Evolutionary conservation across 305 asterid genomes (phyloP).

Genomic region (Fraxinus albicans): DNA sequence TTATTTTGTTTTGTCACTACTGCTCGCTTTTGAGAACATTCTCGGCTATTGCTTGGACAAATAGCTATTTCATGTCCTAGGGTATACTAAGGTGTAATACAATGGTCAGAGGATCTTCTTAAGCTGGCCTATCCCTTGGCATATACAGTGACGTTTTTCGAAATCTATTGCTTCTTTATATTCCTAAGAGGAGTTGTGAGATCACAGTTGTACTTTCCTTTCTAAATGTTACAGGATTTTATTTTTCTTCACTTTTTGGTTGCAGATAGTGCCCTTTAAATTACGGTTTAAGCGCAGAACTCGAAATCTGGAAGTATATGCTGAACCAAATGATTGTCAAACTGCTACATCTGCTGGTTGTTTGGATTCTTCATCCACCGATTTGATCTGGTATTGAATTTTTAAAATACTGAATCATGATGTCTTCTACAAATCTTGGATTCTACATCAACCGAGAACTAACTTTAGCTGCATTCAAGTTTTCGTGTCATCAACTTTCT

Average conservation of each 20-base stretch:
- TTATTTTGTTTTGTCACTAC: not conserved
- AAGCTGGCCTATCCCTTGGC: not conserved
- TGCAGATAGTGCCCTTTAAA: constrained; percentile 67
- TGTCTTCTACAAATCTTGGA: not conserved
- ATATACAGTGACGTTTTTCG: not conserved
- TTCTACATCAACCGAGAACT: not conserved
- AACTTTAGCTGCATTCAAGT: not conserved
- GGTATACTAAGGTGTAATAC: not conserved
- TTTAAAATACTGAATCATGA: not conserved
- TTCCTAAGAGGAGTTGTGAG: not conserved
- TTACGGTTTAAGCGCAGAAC: constrained; percentile 65
- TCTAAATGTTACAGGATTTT: not conserved
- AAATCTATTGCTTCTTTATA: not conserved
- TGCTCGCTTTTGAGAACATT: not conserved
- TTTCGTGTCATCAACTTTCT: not conserved
- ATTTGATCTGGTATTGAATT: constrained; percentile 61
- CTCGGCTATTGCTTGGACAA: not conserved
- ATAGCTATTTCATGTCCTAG: not conserved
- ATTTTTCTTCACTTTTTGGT: constrained; percentile 14
- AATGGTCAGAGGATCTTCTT: constrained; percentile 9
- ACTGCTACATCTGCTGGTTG: constrained; percentile 31
- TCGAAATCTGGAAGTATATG: constrained; percentile 31
- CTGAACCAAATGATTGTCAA: constrained; percentile 33
- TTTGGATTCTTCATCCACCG: constrained; percentile 39
- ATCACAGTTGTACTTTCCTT: not conserved